phyloP scores from a whole-genome alignment of 2,329 filamentous ascomycete genomes.

The Thielaviopsis musarum region DNA sequence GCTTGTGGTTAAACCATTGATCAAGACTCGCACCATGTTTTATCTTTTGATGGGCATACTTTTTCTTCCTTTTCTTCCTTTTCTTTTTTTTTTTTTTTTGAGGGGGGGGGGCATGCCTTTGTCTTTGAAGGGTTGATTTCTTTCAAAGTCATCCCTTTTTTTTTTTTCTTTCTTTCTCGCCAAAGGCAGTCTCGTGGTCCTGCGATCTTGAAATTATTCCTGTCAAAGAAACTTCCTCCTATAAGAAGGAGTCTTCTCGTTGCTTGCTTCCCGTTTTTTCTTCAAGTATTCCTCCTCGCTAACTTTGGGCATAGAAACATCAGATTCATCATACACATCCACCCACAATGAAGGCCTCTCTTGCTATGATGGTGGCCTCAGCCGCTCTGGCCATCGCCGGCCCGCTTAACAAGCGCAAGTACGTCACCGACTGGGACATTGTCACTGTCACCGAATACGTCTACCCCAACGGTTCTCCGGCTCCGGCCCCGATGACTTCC shows the following conservation, averaged over 20 bases:
- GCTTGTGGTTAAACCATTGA: conserved; percentile 1
- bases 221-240: background rate
- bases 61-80: too few species aligned
- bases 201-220: background rate
- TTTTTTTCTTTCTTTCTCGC: background rate
- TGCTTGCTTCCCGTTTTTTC: background rate
- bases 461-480: conserved; percentile 14
- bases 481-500: conserved; percentile 10
- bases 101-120: background rate
- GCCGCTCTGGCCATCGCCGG: conserved; percentile 29
- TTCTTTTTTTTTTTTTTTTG: too few species aligned
- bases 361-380: conserved; percentile 28
- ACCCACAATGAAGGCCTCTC: conserved; percentile 33
- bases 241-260: background rate
- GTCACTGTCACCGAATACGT: conserved; percentile 24
- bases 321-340: background rate
- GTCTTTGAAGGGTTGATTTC: background rate
- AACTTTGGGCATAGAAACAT: background rate
- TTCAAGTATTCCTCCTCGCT: background rate
- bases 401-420: conserved; percentile 26
- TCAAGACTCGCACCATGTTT: too few species aligned
- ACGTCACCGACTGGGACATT: conserved; percentile 24
- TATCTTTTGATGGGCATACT: too few species aligned
- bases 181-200: too few species aligned
- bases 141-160: background rate